Evolutionary conservation across 2,329 filamentous ascomycete species (phyloP), one percentile per base, ranked within the genome.

Genomic region (Aspergillus melleus): DNA sequence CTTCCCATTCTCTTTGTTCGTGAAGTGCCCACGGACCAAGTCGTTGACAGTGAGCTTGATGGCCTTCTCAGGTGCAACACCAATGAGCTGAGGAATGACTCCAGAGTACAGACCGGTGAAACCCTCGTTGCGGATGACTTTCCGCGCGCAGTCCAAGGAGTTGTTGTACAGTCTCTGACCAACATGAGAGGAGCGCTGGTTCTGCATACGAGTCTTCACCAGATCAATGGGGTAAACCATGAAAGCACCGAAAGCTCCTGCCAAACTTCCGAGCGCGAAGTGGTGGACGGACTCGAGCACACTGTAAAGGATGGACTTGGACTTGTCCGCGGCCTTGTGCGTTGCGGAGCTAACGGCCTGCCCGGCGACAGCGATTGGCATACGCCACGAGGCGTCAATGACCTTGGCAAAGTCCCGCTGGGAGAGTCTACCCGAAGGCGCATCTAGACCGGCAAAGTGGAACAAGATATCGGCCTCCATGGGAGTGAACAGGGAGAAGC

Each of bases 31-130:
- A 72, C 95, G 89, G 22, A 96, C 92, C 57, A 99, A 79, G 74
- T 99, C 95, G 78, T 99, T 99, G 71, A 99, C 93, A 0, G 95
- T 99, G 64, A 99, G 86, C 82, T 99, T 99, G 81, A 99, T 99
- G 68, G 95, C 95, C 83, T 99, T 99, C 77, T 99, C 95, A 2
- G 95, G 95, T n/a, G 95, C 95, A 50, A 99, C 95, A 76, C 95
- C 95, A 64, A 99, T 91, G 50, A 99, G 85, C 81, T 99, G 95
- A 11, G 95, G 95, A 55, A 97, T 77, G 20, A 99, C 92, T 73
- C 95, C 95, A 53, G 94, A 96, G 81, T 99, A 99, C 53, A 99
- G 79, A 22, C 95, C 95, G 44, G 83, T 84, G 76, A 96, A 84
- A 58, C 95, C 95, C 79, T 99, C 95, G 72, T 98, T 97, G 64